Evolutionary conservation across 2,329 filamentous ascomycete genomes (phyloP).

Genomic region (Fusarium sp.): DNA sequence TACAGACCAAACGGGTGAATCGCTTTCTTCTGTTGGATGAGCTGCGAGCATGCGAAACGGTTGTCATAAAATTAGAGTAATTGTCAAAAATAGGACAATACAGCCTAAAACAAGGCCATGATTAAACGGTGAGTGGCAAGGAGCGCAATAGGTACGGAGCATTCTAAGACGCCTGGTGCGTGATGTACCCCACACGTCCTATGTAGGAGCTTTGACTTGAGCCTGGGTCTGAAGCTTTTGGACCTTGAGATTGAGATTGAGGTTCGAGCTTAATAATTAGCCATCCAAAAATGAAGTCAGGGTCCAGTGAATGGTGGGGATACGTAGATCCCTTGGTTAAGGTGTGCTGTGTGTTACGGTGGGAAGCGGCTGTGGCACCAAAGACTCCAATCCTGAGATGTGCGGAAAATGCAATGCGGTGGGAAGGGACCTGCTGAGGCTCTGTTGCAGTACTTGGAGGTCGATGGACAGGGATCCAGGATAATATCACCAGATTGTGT

Average conservation of each 20-base stretch:
- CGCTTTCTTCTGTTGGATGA: conserved; percentile 13
- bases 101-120: conserved; percentile 19
- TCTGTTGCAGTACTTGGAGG: conserved; percentile 45
- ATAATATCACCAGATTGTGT: conserved; percentile 23
- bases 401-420: conserved; percentile 32
- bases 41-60: background rate
- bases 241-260: conserved; percentile 28
- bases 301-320: conserved; percentile 37
- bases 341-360: conserved; percentile 22
- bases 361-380: conserved; percentile 22
- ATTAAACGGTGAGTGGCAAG: conserved; percentile 34
- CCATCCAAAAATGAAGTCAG: conserved; percentile 27
- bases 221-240: conserved; percentile 37
- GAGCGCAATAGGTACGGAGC: conserved; percentile 16
- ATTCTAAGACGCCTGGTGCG: conserved; percentile 4
- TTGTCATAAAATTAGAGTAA: conserved; percentile 1
- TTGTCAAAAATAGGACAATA: conserved; percentile 20
- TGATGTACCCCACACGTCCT: conserved; percentile 45
- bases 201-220: conserved; percentile 35
- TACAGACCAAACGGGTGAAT: conserved; percentile 11
- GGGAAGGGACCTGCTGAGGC: conserved; percentile 43
- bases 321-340: conserved; percentile 32
- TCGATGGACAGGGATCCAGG: conserved; percentile 40
- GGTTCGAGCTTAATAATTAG: conserved; percentile 40
- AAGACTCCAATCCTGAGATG: conserved; percentile 35